A percentile compares a stretch with the other conserved stretches of the same genome.
Conservation (phyloP, 306 rosid genomes). For the Fagus crenata region DNA sequence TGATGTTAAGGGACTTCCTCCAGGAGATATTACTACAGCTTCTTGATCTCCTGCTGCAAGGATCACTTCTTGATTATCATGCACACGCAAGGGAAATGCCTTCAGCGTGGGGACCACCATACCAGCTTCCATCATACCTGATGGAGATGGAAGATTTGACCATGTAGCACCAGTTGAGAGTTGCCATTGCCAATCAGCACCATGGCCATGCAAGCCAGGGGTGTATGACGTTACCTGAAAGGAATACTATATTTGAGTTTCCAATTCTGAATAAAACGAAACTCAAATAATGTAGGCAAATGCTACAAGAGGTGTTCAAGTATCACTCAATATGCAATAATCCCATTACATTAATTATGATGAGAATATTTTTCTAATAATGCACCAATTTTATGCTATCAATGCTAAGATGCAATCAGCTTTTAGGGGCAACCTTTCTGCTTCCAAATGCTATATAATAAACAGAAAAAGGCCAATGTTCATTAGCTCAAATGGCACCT, state of each 20-base stretch:
- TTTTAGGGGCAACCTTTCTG: background rate
- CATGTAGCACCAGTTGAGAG: slow-evolving; percentile 82
- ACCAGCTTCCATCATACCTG: slow-evolving; percentile 92
- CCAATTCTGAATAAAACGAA: slow-evolving; percentile 13
- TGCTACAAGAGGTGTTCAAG: background rate
- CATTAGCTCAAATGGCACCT: too few species aligned
- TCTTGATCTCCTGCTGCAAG: slow-evolving; percentile 99
- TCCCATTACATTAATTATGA: slow-evolving; percentile 1
- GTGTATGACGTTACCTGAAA: slow-evolving; percentile 91
- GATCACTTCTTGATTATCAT: slow-evolving; percentile 66
- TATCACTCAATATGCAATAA: background rate
- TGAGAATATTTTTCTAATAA: background rate
- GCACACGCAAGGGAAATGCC: slow-evolving; percentile 65
- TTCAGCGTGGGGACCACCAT: slow-evolving; percentile 79
- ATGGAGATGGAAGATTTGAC: slow-evolving; percentile 96
- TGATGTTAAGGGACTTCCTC: slow-evolving; percentile 69
- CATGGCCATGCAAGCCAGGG: slow-evolving; percentile 92
- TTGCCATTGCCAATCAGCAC: slow-evolving; percentile 93
- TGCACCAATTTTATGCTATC: background rate
- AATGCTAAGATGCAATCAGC: background rate
- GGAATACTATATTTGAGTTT: slow-evolving; percentile 13
- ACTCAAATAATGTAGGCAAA: background rate
- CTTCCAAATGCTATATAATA: background rate
- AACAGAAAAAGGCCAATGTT: background rate
- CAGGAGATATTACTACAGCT: slow-evolving; percentile 81